Conservation (phyloP, 306 rosid genomes). For the Cyclanthera cordifolia region DNA sequence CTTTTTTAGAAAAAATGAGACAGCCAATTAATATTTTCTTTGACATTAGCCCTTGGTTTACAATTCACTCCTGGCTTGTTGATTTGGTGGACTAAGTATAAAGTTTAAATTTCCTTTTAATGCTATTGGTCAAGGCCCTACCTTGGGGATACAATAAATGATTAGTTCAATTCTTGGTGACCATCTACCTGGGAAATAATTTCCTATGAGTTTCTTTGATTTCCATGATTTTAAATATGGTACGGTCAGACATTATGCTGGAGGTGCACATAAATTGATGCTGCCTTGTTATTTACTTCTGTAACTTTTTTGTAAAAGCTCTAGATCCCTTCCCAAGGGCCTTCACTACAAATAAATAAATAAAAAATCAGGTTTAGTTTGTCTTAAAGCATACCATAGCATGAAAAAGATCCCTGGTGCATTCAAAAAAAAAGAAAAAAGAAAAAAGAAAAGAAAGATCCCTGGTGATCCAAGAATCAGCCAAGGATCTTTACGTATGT, state of each 20-base stretch:
- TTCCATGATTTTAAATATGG: too few species aligned
- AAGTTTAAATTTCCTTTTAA: not conserved
- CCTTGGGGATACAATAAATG: too few species aligned
- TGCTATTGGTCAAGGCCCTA: not conserved
- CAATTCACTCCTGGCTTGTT: not conserved
- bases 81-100: not conserved
- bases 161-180: too few species aligned
- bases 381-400: not conserved
- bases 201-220: too few species aligned
- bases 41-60: not conserved
- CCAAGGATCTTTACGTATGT: not conserved
- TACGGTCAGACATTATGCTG: too few species aligned
- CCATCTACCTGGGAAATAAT: too few species aligned
- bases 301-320: not conserved
- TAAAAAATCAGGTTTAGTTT: not conserved
- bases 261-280: too few species aligned
- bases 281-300: not conserved
- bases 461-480: not conserved
- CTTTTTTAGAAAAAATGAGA: not conserved
- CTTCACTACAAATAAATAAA: not conserved
- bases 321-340: not conserved
- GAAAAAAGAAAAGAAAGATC: too few species aligned
- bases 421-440: too few species aligned
- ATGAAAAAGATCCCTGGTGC: not conserved
- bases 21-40: not conserved